These are phyloP conservation scores for Citeromyces hawaiiensis DNA, from an alignment of 1,139 yeast genomes.

Conservation along the genomic window DNA sequence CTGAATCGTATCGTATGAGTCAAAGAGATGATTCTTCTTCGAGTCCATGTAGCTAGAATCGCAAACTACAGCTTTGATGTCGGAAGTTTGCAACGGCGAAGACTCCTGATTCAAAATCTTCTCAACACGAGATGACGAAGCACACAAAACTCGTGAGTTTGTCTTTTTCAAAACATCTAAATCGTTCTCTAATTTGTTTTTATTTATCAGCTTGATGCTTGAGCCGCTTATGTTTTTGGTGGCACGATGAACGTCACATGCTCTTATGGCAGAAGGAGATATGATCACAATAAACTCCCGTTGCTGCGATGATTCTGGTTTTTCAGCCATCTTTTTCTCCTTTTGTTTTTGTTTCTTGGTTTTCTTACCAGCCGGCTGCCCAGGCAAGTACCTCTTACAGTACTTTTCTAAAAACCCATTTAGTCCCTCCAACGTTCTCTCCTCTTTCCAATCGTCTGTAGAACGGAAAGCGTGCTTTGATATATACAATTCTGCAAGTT, in stretches of 20 bases:
- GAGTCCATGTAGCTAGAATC: constrained; percentile 53
- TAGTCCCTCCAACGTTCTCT: constrained; percentile 33
- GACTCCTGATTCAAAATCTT: constrained; percentile 33
- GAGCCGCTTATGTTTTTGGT: constrained; percentile 40
- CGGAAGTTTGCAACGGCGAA: constrained; percentile 25
- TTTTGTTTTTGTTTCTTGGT: constrained; percentile 17
- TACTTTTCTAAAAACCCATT: constrained; percentile 30
- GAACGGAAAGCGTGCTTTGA: constrained; percentile 33
- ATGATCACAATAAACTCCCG: constrained; percentile 41
- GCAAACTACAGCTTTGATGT: constrained; percentile 42
- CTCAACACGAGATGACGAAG: constrained; percentile 52
- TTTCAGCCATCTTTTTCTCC: constrained; percentile 10
- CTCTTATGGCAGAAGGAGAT: constrained; percentile 59
- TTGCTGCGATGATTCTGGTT: constrained; percentile 4
- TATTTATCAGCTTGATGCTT: constrained; percentile 51
- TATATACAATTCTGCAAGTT: constrained; percentile 44
- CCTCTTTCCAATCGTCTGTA: constrained; percentile 32
- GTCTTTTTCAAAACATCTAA: constrained; percentile 35
- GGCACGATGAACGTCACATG: constrained; percentile 59
- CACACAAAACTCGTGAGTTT: constrained; percentile 38
- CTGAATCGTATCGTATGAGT: constrained; percentile 31
- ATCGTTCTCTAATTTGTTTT: constrained; percentile 51
- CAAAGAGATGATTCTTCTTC: constrained; percentile 55
- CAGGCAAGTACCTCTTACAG: constrained; percentile 17
- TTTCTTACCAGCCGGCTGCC: constrained; percentile 17